Evolutionary conservation across 768 basidiomycete species (phyloP).

Genomic region (Agrocybe pediades): DNA sequence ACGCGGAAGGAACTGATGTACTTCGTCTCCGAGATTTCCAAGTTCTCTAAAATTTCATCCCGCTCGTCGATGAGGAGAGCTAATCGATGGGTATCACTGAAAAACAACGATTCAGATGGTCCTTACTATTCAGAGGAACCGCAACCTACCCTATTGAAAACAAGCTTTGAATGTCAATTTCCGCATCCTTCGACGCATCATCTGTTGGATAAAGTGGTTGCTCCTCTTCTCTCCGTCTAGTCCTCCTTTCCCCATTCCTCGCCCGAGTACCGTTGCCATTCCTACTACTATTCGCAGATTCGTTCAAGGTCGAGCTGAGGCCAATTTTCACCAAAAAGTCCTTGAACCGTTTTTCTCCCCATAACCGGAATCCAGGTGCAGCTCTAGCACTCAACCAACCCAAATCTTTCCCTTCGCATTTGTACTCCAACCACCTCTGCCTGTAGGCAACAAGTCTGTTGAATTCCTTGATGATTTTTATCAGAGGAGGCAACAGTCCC

Average conservation of each 20-base stretch:
- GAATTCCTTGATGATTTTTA: constrained; percentile 67
- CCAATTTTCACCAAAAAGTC: constrained; percentile 67
- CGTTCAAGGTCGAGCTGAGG: constrained; percentile 57
- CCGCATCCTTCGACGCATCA: constrained; percentile 46
- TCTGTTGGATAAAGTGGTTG: constrained; percentile 34
- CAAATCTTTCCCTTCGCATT: constrained; percentile 72
- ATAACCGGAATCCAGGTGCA: constrained; percentile 69
- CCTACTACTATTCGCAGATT: constrained; percentile 28
- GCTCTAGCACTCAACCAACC: constrained; percentile 67
- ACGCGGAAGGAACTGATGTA: constrained; percentile 78
- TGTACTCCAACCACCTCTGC: constrained; percentile 59
- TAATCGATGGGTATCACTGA: constrained; percentile 70
- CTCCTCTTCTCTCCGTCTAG: constrained; percentile 40
- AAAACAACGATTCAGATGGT: constrained; percentile 4
- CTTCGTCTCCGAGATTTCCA: constrained; percentile 78
- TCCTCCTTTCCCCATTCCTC: constrained; percentile 30
- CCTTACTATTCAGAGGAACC: not conserved
- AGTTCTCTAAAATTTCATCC: constrained; percentile 74
- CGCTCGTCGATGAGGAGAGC: constrained; percentile 72
- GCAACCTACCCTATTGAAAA: constrained; percentile 71
- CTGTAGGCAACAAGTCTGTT: constrained; percentile 55
- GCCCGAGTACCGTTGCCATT: constrained; percentile 18
- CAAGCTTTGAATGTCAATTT: constrained; percentile 70
- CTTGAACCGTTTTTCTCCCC: constrained; percentile 76
- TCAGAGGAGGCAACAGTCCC: constrained; percentile 66